A percentile compares a stretch with the other conserved stretches of the same genome.
These are phyloP conservation scores for Chrysoporthe deuterocubensis DNA, from an alignment of 2,329 filamentous ascomycete species.

Conservation along the genomic window DNA sequence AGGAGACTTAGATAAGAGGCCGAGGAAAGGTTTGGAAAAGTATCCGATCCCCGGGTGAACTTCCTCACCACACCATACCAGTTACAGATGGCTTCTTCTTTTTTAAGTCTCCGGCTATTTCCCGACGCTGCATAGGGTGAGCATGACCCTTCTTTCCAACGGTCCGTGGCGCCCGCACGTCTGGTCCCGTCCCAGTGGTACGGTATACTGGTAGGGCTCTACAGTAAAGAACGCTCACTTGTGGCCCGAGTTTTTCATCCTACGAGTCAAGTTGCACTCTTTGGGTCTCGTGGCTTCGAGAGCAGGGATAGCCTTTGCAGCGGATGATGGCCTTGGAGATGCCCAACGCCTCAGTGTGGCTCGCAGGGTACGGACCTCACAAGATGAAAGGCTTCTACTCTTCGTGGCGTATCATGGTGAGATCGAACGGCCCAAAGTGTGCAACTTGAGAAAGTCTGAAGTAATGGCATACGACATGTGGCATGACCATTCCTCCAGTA, in stretches of 20 bases:
- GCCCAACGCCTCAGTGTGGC: background rate
- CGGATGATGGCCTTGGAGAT: too few relatives aligned
- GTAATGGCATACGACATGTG: background rate
- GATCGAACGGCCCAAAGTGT: background rate
- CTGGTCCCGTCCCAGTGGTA: conserved; percentile 3
- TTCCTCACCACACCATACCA: background rate
- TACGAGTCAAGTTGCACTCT: background rate
- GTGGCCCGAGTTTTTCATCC: background rate
- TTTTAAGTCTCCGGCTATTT: background rate
- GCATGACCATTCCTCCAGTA: conserved; percentile 7
- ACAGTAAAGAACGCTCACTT: background rate
- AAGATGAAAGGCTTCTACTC: background rate
- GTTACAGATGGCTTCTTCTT: background rate
- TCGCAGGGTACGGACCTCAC: background rate
- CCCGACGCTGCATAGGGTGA: conserved; percentile 5
- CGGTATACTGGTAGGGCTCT: background rate
- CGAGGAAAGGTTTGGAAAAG: background rate
- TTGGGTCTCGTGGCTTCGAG: background rate
- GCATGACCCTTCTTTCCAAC: conserved; percentile 7
- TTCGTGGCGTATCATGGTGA: background rate
- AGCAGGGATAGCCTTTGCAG: background rate
- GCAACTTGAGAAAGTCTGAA: background rate
- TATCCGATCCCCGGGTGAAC: background rate
- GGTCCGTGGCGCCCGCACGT: background rate
- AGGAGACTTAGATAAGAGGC: background rate